Conservation (phyloP, 129 eudicot genomes). For the Rutidosis leptorrhynchoides region DNA sequence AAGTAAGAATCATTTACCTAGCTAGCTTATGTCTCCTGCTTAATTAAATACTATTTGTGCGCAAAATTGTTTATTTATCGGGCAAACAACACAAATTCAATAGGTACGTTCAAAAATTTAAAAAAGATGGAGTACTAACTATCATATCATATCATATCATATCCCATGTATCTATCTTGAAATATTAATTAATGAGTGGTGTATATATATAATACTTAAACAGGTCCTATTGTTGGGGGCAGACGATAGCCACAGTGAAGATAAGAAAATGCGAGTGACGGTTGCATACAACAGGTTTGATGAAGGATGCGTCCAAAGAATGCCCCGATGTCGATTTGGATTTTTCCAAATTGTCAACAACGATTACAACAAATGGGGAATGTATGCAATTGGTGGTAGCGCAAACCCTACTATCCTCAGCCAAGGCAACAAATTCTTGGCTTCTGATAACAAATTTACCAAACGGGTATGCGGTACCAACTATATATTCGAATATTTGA, state of each 20-base stretch:
- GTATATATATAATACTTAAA: not conserved
- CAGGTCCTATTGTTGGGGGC: conserved; percentile 82
- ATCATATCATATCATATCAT: too few species aligned
- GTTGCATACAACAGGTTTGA: conserved; percentile 70
- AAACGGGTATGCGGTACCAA: conserved; percentile 43
- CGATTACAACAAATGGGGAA: conserved; percentile 65
- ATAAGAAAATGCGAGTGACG: conserved; percentile 59
- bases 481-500: not conserved
- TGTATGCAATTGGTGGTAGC: conserved; percentile 91
- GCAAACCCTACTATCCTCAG: conserved; percentile 68
- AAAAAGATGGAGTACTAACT: too few species aligned
- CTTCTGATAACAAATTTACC: conserved; percentile 32
- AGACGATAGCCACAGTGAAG: conserved; percentile 36
- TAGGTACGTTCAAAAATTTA: too few species aligned
- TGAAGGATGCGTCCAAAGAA: conserved; percentile 57
- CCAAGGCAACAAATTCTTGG: conserved; percentile 80
- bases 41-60: too few species aligned
- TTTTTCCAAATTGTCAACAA: conserved; percentile 83
- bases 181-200: too few species aligned
- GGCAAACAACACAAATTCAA: too few species aligned
- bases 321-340: conserved; percentile 76
- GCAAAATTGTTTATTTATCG: too few species aligned
- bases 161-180: not conserved
- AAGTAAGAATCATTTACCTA: conserved; percentile 2
- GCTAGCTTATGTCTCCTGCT: too few species aligned